These are phyloP conservation scores for Colletotrichum sp. DNA, from an alignment of 2,329 filamentous ascomycete species.

Conservation along the genomic window DNA sequence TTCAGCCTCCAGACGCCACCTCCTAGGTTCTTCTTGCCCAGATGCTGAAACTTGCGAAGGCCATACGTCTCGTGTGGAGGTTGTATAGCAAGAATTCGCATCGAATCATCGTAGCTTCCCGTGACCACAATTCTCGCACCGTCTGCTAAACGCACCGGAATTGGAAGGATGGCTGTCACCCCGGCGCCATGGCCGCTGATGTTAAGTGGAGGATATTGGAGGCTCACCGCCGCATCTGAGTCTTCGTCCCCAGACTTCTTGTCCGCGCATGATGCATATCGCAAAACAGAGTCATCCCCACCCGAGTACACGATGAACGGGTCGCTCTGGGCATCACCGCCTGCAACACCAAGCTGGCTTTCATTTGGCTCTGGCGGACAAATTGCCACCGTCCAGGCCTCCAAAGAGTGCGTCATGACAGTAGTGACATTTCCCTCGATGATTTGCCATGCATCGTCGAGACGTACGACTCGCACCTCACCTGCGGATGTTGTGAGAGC, in stretches of 20 bases:
- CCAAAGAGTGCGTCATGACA: slow-evolving; percentile 59
- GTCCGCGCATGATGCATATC: slow-evolving; percentile 45
- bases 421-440: slow-evolving; percentile 37
- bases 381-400: slow-evolving; percentile 78
- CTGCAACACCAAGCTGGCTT: not conserved
- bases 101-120: slow-evolving; percentile 88
- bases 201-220: slow-evolving; percentile 25
- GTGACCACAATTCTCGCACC: slow-evolving; percentile 71
- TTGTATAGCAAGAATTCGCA: slow-evolving; percentile 69
- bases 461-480: slow-evolving; percentile 60
- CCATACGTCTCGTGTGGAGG: slow-evolving; percentile 45
- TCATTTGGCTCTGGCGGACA: slow-evolving; percentile 34
- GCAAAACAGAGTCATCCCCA: slow-evolving; percentile 74
- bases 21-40: slow-evolving; percentile 73
- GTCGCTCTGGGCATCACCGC: slow-evolving; percentile 12
- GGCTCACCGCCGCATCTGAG: not conserved
- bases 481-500: slow-evolving; percentile 77
- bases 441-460: slow-evolving; percentile 48
- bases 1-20: slow-evolving; percentile 89
- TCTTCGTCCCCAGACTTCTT: slow-evolving; percentile 10
- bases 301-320: slow-evolving; percentile 66
- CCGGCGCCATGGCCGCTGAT: slow-evolving; percentile 71
- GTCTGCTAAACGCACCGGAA: slow-evolving; percentile 49
- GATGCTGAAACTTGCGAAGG: slow-evolving; percentile 50
- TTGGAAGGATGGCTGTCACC: slow-evolving; percentile 83